A percentile compares a stretch with the other conserved stretches of the same genome.
Conservation (phyloP, 2,329 filamentous ascomycete species). For the Dothistroma pini region DNA sequence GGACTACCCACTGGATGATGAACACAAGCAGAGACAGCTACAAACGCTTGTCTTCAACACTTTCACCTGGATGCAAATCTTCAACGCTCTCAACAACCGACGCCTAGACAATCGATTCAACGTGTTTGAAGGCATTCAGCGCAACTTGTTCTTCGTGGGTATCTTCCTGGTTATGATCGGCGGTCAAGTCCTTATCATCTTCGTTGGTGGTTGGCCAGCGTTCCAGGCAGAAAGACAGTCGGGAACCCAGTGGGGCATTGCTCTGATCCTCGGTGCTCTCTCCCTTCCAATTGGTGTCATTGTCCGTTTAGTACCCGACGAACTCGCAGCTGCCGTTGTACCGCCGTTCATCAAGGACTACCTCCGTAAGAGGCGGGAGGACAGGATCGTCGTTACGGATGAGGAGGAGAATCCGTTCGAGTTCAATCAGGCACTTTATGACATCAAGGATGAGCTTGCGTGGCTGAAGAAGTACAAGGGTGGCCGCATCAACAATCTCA, state of each 20-base stretch:
- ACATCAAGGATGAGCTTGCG: slow-evolving; percentile 74
- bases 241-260: slow-evolving; percentile 80
- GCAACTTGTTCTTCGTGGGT: slow-evolving; percentile 83
- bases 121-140: slow-evolving; percentile 81
- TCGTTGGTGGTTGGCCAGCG: slow-evolving; percentile 69
- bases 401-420: slow-evolving; percentile 42
- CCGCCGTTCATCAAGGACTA: slow-evolving; percentile 40
- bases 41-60: slow-evolving; percentile 92
- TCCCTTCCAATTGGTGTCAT: slow-evolving; percentile 80
- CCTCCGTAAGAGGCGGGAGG: slow-evolving; percentile 39
- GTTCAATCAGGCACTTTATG: slow-evolving; percentile 68
- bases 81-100: slow-evolving; percentile 97
- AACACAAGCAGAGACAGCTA: slow-evolving; percentile 51
- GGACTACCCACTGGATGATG: slow-evolving; percentile 44
- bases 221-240: slow-evolving; percentile 72
- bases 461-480: slow-evolving; percentile 79
- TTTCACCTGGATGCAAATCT: slow-evolving; percentile 99
- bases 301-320: slow-evolving; percentile 79
- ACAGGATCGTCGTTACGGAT: slow-evolving; percentile 41
- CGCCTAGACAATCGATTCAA: slow-evolving; percentile 94
- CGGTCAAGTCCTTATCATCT: slow-evolving; percentile 85
- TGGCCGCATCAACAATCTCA: slow-evolving; percentile 75
- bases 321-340: slow-evolving; percentile 48
- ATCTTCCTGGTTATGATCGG: slow-evolving; percentile 87
- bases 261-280: slow-evolving; percentile 75